Conservation (phyloP, 148 eudicot species). For the Dianthus caryophyllus region DNA sequence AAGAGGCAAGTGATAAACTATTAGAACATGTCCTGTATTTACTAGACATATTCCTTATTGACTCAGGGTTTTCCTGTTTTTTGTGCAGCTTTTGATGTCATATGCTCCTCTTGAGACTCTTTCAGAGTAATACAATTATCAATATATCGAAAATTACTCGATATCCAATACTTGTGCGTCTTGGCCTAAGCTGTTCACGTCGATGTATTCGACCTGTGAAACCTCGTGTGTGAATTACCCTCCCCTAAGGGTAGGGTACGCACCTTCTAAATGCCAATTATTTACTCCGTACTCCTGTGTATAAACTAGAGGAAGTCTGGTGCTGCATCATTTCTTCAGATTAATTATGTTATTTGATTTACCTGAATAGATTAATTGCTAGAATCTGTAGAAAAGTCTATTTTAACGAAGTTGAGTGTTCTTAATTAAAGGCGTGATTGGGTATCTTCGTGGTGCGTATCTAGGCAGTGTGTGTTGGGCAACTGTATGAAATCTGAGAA, state of each 20-base stretch:
- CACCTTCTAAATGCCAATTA: background rate
- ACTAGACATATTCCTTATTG: conserved; percentile 14
- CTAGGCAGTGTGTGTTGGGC: conserved; percentile 14
- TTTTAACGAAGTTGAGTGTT: conserved; percentile 10
- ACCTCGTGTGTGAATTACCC: background rate
- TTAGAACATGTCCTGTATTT: conserved; percentile 17
- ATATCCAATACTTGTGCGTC: background rate
- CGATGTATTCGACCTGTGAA: background rate
- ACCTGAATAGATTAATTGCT: conserved; percentile 18
- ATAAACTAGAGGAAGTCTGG: conserved; percentile 2
- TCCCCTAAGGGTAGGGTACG: background rate
- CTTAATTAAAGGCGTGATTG: background rate
- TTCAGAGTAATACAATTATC: conserved; percentile 16
- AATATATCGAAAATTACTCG: background rate
- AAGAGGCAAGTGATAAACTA: conserved; percentile 21
- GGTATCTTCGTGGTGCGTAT: conserved; percentile 6
- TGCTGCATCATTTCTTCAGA: conserved; percentile 5
- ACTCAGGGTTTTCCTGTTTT: conserved; percentile 9
- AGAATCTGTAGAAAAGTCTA: conserved; percentile 17
- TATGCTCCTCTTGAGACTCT: conserved; percentile 20
- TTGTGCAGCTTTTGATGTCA: conserved; percentile 20
- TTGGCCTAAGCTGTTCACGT: background rate
- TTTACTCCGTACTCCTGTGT: background rate
- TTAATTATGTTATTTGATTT: conserved; percentile 10
- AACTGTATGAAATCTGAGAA: conserved; percentile 26